phyloP scores from a whole-genome alignment of 192 early-diverging fungal genomes.

The Umbelopsis sp. region DNA sequence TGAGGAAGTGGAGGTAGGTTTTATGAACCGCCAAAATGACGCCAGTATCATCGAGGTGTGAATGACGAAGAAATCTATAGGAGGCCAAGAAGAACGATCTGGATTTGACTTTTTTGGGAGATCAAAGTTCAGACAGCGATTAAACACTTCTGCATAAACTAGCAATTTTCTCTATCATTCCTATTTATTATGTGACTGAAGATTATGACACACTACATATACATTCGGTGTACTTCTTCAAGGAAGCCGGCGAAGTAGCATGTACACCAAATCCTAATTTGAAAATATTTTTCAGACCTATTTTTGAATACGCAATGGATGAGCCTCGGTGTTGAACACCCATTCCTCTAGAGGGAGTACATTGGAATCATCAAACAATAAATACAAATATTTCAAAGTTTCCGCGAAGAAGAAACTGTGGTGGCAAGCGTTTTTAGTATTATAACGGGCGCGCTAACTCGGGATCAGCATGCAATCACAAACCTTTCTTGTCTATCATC shows the following conservation, averaged over 20 bases:
- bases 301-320: slow-evolving; percentile 63
- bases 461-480: not conserved
- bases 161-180: not conserved
- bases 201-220: not conserved
- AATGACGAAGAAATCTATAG: not conserved
- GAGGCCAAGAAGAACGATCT: slow-evolving; percentile 16
- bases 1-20: slow-evolving; percentile 19
- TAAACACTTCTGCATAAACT: not conserved
- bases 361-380: slow-evolving; percentile 73
- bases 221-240: not conserved
- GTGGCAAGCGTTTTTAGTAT: not conserved
- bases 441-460: not conserved
- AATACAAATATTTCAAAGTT: slow-evolving; percentile 93
- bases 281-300: not conserved
- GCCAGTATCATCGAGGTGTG: too few relatives aligned
- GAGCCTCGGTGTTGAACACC: slow-evolving; percentile 96
- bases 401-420: slow-evolving; percentile 89
- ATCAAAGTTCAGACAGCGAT: slow-evolving; percentile 21
- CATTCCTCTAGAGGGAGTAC: slow-evolving; percentile 74
- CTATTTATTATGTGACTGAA: not conserved
- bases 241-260: not conserved
- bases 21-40: too few relatives aligned
- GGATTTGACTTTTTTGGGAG: slow-evolving; percentile 26
- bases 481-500: slow-evolving; percentile 61
- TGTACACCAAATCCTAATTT: not conserved